Conservation (phyloP, 169 alveolate species). For the Neospora caninum region DNA sequence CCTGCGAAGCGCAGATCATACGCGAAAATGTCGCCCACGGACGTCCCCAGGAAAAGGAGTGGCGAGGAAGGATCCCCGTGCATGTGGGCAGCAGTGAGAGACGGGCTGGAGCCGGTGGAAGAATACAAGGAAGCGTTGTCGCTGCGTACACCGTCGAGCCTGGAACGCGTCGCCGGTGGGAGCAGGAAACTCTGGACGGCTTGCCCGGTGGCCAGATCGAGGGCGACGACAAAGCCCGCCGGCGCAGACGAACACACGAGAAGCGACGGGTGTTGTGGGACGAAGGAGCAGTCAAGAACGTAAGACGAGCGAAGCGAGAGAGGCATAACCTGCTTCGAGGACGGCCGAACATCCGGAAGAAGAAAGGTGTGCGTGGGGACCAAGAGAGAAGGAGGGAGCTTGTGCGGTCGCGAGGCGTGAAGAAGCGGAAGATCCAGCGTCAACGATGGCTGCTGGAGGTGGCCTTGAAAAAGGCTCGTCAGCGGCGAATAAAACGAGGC, state of each 20-base stretch:
- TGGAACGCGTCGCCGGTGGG: neutral
- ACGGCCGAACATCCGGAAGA: neutral
- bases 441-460: neutral
- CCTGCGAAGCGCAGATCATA: slow-evolving; percentile 34
- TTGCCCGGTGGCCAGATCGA: slow-evolving; percentile 22
- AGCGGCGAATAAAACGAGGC: neutral
- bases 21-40: slow-evolving; percentile 25
- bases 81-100: neutral
- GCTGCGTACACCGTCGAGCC: neutral
- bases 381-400: neutral
- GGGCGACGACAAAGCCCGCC: neutral
- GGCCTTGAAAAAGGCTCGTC: neutral
- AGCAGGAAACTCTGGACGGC: slow-evolving; percentile 6
- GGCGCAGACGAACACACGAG: slow-evolving; percentile 14
- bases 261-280: slow-evolving; percentile 7
- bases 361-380: slow-evolving; percentile 5
- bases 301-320: neutral
- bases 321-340: neutral
- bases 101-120: neutral
- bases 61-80: slow-evolving; percentile 39
- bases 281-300: slow-evolving; percentile 29
- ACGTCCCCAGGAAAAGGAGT: slow-evolving; percentile 24
- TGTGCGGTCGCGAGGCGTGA: slow-evolving; percentile 21
- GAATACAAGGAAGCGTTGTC: neutral
- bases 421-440: slow-evolving; percentile 44